A percentile compares a stretch with the other conserved stretches of the same genome.
phyloP scores from a whole-genome alignment of 2,329 filamentous ascomycete genomes.

The Sporothrix euskadiensis region DNA sequence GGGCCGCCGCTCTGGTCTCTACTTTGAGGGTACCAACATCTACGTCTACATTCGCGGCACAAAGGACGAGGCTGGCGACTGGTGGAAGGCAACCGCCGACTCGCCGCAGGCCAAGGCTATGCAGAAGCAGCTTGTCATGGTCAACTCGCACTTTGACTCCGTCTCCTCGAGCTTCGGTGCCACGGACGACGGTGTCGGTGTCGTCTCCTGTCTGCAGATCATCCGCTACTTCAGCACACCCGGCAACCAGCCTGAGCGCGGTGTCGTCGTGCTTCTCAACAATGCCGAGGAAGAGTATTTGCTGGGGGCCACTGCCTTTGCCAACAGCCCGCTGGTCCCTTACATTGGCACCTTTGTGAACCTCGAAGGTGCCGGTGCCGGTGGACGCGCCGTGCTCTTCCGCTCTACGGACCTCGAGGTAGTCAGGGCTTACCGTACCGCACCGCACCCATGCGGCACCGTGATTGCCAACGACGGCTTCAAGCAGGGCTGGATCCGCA shows the following conservation, averaged over 20 bases:
- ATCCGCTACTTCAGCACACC: slow-evolving; percentile 79
- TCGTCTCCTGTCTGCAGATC: slow-evolving; percentile 81
- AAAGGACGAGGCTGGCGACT: slow-evolving; percentile 69
- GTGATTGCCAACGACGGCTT: slow-evolving; percentile 85
- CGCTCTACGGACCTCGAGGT: slow-evolving; percentile 85
- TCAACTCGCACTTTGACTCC: slow-evolving; percentile 91
- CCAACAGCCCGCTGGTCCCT: slow-evolving; percentile 75
- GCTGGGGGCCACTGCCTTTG: slow-evolving; percentile 82
- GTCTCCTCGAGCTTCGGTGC: slow-evolving; percentile 91
- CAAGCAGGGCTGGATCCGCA: slow-evolving; percentile 72
- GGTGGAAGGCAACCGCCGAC: slow-evolving; percentile 57
- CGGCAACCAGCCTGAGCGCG: slow-evolving; percentile 71
- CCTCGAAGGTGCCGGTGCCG: slow-evolving; percentile 90
- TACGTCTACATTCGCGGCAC: slow-evolving; percentile 86
- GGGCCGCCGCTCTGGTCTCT: slow-evolving; percentile 52
- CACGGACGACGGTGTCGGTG: slow-evolving; percentile 90
- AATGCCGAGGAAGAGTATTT: slow-evolving; percentile 94
- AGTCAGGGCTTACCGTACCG: slow-evolving; percentile 72
- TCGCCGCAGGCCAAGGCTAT: slow-evolving; percentile 41
- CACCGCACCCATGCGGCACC: slow-evolving; percentile 76
- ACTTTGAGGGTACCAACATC: slow-evolving; percentile 92
- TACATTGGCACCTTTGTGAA: slow-evolving; percentile 90
- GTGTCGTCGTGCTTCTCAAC: slow-evolving; percentile 84
- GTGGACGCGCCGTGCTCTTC: slow-evolving; percentile 84
- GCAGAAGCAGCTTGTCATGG: slow-evolving; percentile 73